Evolutionary conservation across 2,329 filamentous ascomycete genomes (phyloP).

Genomic region (Alternaria panax): DNA sequence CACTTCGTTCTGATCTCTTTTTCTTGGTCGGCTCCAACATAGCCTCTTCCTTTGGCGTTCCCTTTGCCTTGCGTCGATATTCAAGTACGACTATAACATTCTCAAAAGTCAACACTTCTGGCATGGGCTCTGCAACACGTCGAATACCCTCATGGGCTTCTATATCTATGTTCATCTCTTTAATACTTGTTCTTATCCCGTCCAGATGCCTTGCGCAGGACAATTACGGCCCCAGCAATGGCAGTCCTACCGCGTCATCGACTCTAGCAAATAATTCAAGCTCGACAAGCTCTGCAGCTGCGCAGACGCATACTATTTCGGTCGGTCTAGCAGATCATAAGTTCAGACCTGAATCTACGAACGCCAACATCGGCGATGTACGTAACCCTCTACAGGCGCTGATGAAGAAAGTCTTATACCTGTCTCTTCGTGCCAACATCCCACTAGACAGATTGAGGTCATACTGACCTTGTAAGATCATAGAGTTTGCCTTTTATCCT

Average conservation of each 20-base stretch:
- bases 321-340: conserved; percentile 50
- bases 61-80: not conserved
- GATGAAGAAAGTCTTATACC: not conserved
- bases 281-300: conserved; percentile 23
- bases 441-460: not conserved
- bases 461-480: conserved; percentile 25
- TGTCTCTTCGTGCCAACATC: not conserved
- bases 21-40: conserved; percentile 11
- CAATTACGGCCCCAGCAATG: not conserved
- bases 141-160: not conserved
- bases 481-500: conserved; percentile 54
- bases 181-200: not conserved
- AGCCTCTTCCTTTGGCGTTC: not conserved
- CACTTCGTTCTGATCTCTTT: not conserved
- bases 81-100: not conserved
- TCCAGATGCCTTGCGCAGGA: conserved; percentile 20
- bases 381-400: conserved; percentile 2
- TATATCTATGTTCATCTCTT: not conserved
- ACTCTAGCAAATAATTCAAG: conserved; percentile 11
- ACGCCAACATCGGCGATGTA: conserved; percentile 50
- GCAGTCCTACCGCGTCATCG: conserved; percentile 2
- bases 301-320: conserved; percentile 42
- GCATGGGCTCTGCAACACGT: not conserved
- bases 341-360: conserved; percentile 50
- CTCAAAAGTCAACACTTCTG: not conserved